These are phyloP conservation scores for Scleroderma bovista DNA, from an alignment of 768 basidiomycete genomes.

Conservation along the genomic window DNA sequence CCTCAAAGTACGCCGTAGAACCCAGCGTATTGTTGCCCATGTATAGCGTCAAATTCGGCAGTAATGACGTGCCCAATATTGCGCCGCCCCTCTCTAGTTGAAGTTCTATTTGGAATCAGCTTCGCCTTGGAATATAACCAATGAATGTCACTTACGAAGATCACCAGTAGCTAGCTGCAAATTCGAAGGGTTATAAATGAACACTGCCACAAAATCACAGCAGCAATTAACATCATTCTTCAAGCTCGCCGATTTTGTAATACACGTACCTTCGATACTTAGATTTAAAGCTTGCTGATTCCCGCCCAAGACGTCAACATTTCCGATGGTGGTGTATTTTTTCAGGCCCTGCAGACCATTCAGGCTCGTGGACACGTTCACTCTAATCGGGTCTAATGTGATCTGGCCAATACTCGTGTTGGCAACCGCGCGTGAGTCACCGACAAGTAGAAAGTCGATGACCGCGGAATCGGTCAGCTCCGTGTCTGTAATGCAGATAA, in stretches of 20 bases:
- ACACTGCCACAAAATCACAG: constrained; percentile 31
- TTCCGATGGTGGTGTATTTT: constrained; percentile 47
- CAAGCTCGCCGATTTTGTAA: neutral
- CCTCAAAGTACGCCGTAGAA: constrained; percentile 48
- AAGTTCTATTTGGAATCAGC: constrained; percentile 35
- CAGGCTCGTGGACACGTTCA: constrained; percentile 60
- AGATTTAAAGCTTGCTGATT: constrained; percentile 53
- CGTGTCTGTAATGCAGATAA: constrained; percentile 35
- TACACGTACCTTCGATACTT: constrained; percentile 46
- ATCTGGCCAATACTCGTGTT: constrained; percentile 60
- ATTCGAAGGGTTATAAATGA: constrained; percentile 65
- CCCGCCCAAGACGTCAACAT: constrained; percentile 64
- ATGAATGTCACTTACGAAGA: constrained; percentile 41
- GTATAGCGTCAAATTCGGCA: constrained; percentile 54
- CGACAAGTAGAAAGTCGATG: constrained; percentile 54
- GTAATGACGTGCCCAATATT: constrained; percentile 51
- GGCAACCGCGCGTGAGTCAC: constrained; percentile 54
- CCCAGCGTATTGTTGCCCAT: constrained; percentile 56
- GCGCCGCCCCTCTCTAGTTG: constrained; percentile 49
- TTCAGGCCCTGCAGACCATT: constrained; percentile 58
- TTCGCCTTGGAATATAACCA: neutral
- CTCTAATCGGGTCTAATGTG: constrained; percentile 64
- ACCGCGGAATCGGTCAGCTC: constrained; percentile 46
- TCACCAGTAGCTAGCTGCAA: constrained; percentile 59
- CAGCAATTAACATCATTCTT: neutral